Evolutionary conservation across 176 grass and related monocot species (phyloP), one percentile per base, ranked within the genome.

Genomic region (Ensete ventricosum): DNA sequence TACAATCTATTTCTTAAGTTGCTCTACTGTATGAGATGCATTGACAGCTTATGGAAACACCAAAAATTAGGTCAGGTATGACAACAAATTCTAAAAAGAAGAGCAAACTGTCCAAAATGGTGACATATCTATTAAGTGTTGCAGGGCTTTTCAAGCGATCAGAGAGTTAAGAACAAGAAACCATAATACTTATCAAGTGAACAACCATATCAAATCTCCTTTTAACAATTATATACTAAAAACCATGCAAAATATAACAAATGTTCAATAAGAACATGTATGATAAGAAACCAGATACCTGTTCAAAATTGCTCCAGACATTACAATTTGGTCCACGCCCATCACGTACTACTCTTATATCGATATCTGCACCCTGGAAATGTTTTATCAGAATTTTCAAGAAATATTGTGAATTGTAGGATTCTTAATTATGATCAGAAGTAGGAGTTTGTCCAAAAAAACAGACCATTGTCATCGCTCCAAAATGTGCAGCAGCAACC

Each of bases 331-430:
- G 94, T 34, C 94, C 94, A 50, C 90, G 90, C 17, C 94, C 94
- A 83, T 98, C 94, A 58, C 88, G 87, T 14, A 98, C 94, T 57
- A 93, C 90, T 83, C 88, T 98, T 98, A 98, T 91, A 75, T 98
- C 94, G 34, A 98, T 98, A 98, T 98, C 90, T 93, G 94, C 94
- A 85, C 94, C 94, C 94, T 98, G 90, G 74, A 89, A 82, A 14
- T 26, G 11, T 48, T 85, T 72, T 73, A 71, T 86, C 71, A 88
- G 79, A 78, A 85, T 51, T 1, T 82, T 64, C 27, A 82, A 67
- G 73, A 73, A 14, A 11, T 29, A 3, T 74, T 73, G 8, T 48
- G 54, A 26, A 53, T 67, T 50, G 27, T 29, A 69, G 1, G 52
- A 43, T 48, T 80, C 13, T 26, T 63, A 62, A 2, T 4, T 13